Percentiles rank a stretch among this genome's conserved stretches.
Evolutionary conservation across 805 yeast genomes (phyloP).

Genomic region (Candida qinlingensis): DNA sequence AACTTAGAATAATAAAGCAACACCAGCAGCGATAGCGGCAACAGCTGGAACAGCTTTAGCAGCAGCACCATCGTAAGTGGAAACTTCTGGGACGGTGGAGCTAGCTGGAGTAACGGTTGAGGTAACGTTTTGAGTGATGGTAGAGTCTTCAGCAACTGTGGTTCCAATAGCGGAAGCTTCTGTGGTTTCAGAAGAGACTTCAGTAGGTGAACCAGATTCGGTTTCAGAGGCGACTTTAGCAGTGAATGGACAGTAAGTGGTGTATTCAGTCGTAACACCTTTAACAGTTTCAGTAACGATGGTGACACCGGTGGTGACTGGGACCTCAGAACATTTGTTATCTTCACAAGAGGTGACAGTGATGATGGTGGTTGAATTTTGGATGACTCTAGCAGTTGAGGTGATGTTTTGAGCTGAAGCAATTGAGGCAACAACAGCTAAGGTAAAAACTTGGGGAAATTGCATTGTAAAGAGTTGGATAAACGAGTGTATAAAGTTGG

Average conservation of each 20-base stretch:
- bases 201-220: no score
- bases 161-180: slow-evolving; percentile 24
- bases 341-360: slow-evolving; percentile 7
- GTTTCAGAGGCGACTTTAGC: not conserved
- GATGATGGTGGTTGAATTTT: not conserved
- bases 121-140: slow-evolving; percentile 6
- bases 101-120: slow-evolving; percentile 16
- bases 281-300: slow-evolving; percentile 3
- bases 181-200: no score
- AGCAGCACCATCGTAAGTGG: slow-evolving; percentile 40
- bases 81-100: slow-evolving; percentile 21
- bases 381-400: not conserved
- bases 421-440: slow-evolving; percentile 25
- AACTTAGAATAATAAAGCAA: slow-evolving; percentile 41
- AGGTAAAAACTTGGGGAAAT: slow-evolving; percentile 28
- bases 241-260: not conserved
- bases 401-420: slow-evolving; percentile 23
- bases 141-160: slow-evolving; percentile 5
- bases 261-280: slow-evolving; percentile 7
- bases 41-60: slow-evolving; percentile 41
- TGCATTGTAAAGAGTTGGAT: slow-evolving; percentile 24
- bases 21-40: slow-evolving; percentile 45
- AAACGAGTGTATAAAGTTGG: slow-evolving; percentile 28
- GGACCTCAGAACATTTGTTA: slow-evolving; percentile 3
- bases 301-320: slow-evolving; percentile 5